Evolutionary conservation across 2,329 filamentous ascomycete species (phyloP), one percentile per base, ranked within the genome.

Genomic region (Clarireedia sp.): DNA sequence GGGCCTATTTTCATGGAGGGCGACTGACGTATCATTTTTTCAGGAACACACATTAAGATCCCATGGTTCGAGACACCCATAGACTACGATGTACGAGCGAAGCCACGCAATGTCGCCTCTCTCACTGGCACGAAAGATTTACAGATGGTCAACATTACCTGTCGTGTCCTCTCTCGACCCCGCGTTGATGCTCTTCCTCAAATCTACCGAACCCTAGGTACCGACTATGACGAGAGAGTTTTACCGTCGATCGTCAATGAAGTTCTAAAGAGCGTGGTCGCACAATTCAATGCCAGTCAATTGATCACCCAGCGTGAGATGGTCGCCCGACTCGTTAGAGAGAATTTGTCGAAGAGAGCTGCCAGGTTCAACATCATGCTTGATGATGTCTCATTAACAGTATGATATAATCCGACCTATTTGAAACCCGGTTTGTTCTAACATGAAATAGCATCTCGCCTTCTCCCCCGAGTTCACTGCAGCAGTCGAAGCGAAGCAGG

Each of bases 91-190:
- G 94, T 99, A 66, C 92, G 94, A 75, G 94, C 94, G 58, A 96
- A 92, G 79, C 94, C 94, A 67, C 86, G 94, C 71, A 96, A 95
- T 69, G 91, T 99, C 66, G 88, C 94, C 63, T 97, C 94, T 63
- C 82, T 99, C 63, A 99, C 94, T 58, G 94, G 94, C 66, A 99
- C 94, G 69, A 99, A 99, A 80, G 94, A 99, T 75, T 77, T 99
- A 74, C 94, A 99, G 78, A 99, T 99, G 94, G 94, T 97, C 70
- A 99, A 99, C 82, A 97, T 99, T 71, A 99, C 92, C 69, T 99
- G 94, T 75, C 92, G 94, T 89, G 94, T 99, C 57, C 88, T 99
- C 52, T 96, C 92, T 57, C 81, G 90, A 66, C 94, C 94, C 55
- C 84, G 90, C 57, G 78, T 99, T 68, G 84, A 89, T 63, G 88